phyloP scores from a whole-genome alignment of 2,329 filamentous ascomycete genomes.

The Colletotrichum agaves region DNA sequence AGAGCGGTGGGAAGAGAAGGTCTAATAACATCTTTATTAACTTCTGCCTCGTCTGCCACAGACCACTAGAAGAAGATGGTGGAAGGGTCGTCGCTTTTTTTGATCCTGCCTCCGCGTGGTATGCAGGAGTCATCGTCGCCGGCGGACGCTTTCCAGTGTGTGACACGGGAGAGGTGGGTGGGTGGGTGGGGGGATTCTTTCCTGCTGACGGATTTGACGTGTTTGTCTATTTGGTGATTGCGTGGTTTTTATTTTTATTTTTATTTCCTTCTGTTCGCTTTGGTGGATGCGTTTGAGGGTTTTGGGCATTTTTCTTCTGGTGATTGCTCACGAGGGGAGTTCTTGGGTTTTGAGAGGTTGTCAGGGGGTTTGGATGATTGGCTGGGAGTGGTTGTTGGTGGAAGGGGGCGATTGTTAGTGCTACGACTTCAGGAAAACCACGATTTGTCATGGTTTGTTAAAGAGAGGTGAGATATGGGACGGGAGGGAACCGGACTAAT shows the following conservation, averaged over 20 bases:
- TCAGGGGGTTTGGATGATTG: slow-evolving; percentile 4
- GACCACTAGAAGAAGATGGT: neutral
- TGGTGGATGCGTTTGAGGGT: neutral
- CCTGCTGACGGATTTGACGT: neutral
- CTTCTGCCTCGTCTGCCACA: neutral
- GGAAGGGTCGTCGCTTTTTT: neutral
- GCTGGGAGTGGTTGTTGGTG: neutral
- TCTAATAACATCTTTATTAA: no score
- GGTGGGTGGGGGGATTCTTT: no score
- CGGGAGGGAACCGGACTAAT: neutral
- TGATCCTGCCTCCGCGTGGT: neutral
- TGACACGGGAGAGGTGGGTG: neutral
- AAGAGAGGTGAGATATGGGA: neutral
- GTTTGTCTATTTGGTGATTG: slow-evolving; percentile 24
- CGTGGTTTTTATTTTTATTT: neutral
- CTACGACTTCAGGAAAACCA: neutral
- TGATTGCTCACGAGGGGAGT: neutral
- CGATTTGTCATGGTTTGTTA: neutral
- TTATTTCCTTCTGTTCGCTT: neutral
- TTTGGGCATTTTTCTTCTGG: neutral
- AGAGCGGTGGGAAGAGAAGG: neutral
- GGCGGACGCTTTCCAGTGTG: neutral
- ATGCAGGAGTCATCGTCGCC: slow-evolving; percentile 17
- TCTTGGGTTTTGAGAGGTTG: neutral
- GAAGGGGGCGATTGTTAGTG: neutral